Evolutionary conservation across 352 stramenopile species (phyloP), one percentile per base, ranked within the genome.

Genomic region (Phytophthora sp.): DNA sequence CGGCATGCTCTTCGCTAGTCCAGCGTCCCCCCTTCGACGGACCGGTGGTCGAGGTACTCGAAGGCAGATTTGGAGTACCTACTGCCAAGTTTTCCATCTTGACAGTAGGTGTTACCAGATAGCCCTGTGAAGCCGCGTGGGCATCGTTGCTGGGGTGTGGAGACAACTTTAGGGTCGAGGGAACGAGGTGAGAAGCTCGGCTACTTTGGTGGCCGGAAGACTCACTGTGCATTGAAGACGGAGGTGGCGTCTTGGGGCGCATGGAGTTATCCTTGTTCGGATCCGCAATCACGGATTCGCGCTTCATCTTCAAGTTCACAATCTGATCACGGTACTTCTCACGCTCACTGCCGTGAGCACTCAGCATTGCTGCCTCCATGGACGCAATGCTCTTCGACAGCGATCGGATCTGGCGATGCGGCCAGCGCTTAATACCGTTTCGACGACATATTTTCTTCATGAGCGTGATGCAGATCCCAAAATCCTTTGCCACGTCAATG

Each of bases 391-490:
- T 95, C 71, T 96, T 96, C 21, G 84, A 89, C 5, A 96, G 64
- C 59, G 84, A 94, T 12, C 87, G 85, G 52, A 94, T 89, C 66
- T 94, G 84, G 41, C 84, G 82, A 62, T 92, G 81, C 26, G 84
- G 84, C 84, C 84, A 94, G 27, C 82, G 75, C 39, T 79, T 79
- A 52, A 94, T 82, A 26, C 83, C 82, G 53, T 91, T 91, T 26
- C 86, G 83, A 59, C 84, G 82, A 62, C 84, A 94, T 51, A 94
- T 92, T 65, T 91, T 91, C 71, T 94, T 96, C 87, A 96, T 96
- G 35, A 96, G 77, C 56, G 87, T 96, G 67, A 96, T 96, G 62
- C 87, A 96, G 39, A 96, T 94, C 24, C 87, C 87, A 79, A 96
- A 96, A 54, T 93, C 82, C 68, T 94, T 92, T 20, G 87, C 87